Conservation (phyloP, 768 basidiomycete genomes). For the Rubroboletus satanas region DNA sequence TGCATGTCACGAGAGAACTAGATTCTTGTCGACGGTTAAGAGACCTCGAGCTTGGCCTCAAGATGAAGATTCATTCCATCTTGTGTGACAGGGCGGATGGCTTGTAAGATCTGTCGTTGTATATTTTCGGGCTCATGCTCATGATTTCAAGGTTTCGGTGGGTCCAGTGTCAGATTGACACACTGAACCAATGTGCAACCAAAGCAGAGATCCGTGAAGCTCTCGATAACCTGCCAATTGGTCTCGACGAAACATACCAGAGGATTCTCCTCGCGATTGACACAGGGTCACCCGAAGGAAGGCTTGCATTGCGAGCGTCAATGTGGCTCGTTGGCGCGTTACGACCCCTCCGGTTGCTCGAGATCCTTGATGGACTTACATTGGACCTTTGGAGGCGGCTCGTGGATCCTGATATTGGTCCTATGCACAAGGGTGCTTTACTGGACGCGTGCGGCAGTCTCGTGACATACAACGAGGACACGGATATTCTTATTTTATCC, state of each 20-base stretch:
- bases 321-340: slow-evolving; percentile 18
- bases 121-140: not conserved
- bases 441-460: slow-evolving; percentile 16
- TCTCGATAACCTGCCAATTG: slow-evolving; percentile 14
- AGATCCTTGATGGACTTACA: slow-evolving; percentile 13
- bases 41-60: slow-evolving; percentile 2
- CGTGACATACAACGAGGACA: slow-evolving; percentile 12
- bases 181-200: slow-evolving; percentile 8
- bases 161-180: slow-evolving; percentile 22
- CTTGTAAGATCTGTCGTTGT: slow-evolving; percentile 5
- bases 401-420: slow-evolving; percentile 4
- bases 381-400: slow-evolving; percentile 4
- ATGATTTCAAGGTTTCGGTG: slow-evolving; percentile 19
- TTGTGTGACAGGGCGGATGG: slow-evolving; percentile 15
- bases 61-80: slow-evolving; percentile 4
- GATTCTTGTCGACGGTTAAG: slow-evolving; percentile 6
- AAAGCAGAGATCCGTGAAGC: slow-evolving; percentile 8
- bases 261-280: slow-evolving; percentile 17
- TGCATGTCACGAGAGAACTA: slow-evolving; percentile 14
- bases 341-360: slow-evolving; percentile 8
- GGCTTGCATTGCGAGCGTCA: slow-evolving; percentile 8
- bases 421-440: slow-evolving; percentile 5
- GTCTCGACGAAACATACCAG: slow-evolving; percentile 20
- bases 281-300: not conserved
- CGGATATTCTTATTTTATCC: slow-evolving; percentile 9